Evolutionary conservation across 257 asterid genomes (phyloP), one percentile per base, ranked within the genome.

Genomic region (Solanum tarijense): DNA sequence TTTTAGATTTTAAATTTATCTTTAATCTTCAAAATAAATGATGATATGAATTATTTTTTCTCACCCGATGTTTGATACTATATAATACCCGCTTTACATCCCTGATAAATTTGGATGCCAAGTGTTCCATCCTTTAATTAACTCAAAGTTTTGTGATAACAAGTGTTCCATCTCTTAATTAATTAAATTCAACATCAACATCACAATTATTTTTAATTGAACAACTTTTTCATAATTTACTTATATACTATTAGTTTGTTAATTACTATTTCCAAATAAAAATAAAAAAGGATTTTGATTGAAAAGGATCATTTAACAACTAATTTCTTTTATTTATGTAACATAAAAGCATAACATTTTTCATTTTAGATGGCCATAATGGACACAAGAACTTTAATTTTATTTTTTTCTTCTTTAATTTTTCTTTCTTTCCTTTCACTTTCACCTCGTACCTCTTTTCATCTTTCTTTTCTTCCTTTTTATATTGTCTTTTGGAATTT

Each of bases 381-480:
- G 84, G 65, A 52, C 12, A 39, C 41, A 43, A 27, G 27, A 78
- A 41, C n/a, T 41, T 78, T 41, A 7, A n/a, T 76, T n/a, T 6
- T 39, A 9, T 35, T 35, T 35, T 34, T 32, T 71, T 31, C 23
- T 71, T 71, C 5, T 31, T 71, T 18, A 62, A 62, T 14, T 5
- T 21, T 27, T 36, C 23, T 43, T 74, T 41, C 12, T 39, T 78
- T 78, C 65, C 14, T 84, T 62, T 72, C 32, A 35, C 81, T 79
- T 85, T 85, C 89, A 48, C 73, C 83, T 87, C 88, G 83, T 89
- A 83, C 25, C 32, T 78, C 55, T 66, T 71, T 79, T 86, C 60
- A 31, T 81, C 48, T 62, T 85, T 48, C 65, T 83, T 68, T 23
- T 89, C 36, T 21, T 52, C 31, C 35, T 38, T 21, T 14, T 25